These are phyloP conservation scores for Fraxinus dipetala DNA, from an alignment of 305 asterid genomes.

Conservation along the genomic window DNA sequence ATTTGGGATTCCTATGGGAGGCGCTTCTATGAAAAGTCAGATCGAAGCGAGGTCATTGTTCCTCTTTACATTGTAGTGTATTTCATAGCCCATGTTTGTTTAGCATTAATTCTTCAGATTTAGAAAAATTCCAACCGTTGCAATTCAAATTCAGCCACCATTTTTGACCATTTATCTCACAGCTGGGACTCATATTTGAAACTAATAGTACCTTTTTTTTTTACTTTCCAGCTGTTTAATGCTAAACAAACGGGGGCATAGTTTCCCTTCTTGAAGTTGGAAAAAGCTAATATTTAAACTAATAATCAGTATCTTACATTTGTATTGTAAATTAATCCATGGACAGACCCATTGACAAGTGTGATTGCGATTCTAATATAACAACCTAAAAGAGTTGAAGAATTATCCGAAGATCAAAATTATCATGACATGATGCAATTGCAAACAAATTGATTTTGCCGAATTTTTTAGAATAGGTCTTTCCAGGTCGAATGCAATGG, in stretches of 20 bases:
- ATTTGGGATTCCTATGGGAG: slow-evolving; percentile 56
- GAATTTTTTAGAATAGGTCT: neutral
- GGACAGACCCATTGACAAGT: neutral
- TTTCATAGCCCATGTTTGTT: neutral
- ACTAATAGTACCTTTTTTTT: too few species aligned
- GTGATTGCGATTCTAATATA: neutral
- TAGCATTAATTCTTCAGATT: too few species aligned
- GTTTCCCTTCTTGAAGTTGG: neutral
- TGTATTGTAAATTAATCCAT: neutral
- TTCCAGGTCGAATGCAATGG: neutral
- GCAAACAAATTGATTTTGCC: neutral
- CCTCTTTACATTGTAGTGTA: neutral
- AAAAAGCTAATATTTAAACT: neutral
- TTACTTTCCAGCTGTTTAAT: too few species aligned
- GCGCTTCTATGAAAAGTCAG: slow-evolving; percentile 22
- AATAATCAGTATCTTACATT: neutral
- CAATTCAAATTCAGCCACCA: too few species aligned
- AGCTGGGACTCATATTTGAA: too few species aligned
- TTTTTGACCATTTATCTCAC: too few species aligned
- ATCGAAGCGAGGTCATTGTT: slow-evolving; percentile 48
- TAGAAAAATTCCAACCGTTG: too few species aligned
- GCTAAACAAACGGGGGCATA: too few species aligned
- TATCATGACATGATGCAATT: neutral
- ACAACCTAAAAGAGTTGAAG: neutral
- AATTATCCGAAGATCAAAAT: neutral